phyloP scores from a whole-genome alignment of 2,329 filamentous ascomycete genomes.

The Pseudogymnoascus sp. region DNA sequence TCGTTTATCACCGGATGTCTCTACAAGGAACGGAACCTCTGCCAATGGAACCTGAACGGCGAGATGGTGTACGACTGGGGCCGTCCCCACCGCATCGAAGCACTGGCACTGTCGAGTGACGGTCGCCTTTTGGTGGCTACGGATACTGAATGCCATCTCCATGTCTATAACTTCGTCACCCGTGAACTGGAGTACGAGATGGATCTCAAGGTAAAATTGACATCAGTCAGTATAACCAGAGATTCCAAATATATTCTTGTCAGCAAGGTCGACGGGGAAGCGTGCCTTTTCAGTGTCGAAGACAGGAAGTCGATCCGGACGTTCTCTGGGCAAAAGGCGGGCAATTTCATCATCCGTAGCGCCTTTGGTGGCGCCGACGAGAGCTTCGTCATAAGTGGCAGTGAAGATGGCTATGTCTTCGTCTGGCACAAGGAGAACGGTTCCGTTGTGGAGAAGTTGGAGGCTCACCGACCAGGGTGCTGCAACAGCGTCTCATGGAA shows the following conservation, averaged over 20 bases:
- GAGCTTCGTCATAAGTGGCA: conserved; percentile 85
- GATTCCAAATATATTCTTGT: conserved; percentile 78
- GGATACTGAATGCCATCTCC: conserved; percentile 59
- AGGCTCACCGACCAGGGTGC: conserved; percentile 63
- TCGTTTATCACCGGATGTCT: conserved; percentile 74
- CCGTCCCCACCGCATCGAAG: conserved; percentile 67
- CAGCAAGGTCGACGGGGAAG: conserved; percentile 68
- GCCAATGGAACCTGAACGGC: conserved; percentile 61
- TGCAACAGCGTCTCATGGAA: conserved; percentile 91
- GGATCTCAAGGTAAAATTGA: conserved; percentile 59
- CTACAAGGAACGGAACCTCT: conserved; percentile 57
- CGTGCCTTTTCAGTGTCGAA: conserved; percentile 70
- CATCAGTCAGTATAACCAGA: conserved; percentile 70
- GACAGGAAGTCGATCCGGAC: conserved; percentile 61
- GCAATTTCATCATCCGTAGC: conserved; percentile 70
- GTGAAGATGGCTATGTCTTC: conserved; percentile 69
- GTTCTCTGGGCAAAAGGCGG: conserved; percentile 70
- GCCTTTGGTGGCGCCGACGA: conserved; percentile 84
- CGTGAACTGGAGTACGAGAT: conserved; percentile 69
- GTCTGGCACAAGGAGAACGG: conserved; percentile 89
- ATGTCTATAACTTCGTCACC: conserved; percentile 74
- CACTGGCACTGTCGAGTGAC: conserved; percentile 74
- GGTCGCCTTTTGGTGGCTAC: conserved; percentile 73
- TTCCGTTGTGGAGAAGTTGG: conserved; percentile 63
- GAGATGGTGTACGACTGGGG: conserved; percentile 57